A percentile compares a stretch with the other conserved stretches of the same genome.
phyloP scores from a whole-genome alignment of 108 stramenopile genomes.

The Skeletonema potamos region DNA sequence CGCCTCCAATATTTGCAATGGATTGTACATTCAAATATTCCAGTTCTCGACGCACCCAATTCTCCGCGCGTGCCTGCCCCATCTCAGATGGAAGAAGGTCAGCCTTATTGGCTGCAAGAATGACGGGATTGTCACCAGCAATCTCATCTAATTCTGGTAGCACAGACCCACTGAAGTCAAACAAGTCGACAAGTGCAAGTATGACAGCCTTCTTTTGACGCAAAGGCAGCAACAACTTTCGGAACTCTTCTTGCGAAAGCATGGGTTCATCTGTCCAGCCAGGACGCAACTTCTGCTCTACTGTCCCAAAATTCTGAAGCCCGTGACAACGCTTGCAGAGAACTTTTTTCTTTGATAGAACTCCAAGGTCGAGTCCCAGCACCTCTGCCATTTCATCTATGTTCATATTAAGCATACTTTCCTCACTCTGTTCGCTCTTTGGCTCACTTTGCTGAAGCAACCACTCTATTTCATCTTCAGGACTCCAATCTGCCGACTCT shows the following conservation, averaged over 20 bases:
- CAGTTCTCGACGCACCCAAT: constrained; percentile 88
- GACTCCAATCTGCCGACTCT: constrained; percentile 73
- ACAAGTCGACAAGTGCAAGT: constrained; percentile 84
- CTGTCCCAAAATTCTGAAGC: constrained; percentile 80
- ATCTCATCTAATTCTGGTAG: constrained; percentile 85
- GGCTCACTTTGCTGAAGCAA: constrained; percentile 62
- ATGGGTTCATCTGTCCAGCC: constrained; percentile 89
- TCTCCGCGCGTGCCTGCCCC: constrained; percentile 81
- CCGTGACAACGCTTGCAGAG: constrained; percentile 87
- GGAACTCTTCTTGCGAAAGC: constrained; percentile 80
- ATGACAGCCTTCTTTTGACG: constrained; percentile 76
- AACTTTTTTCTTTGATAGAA: constrained; percentile 67
- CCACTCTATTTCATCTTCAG: constrained; percentile 87
- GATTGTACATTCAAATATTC: constrained; percentile 82
- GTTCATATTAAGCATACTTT: constrained; percentile 44
- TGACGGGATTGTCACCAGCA: constrained; percentile 90
- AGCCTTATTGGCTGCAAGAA: constrained; percentile 88
- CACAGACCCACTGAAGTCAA: constrained; percentile 89
- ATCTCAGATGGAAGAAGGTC: constrained; percentile 84
- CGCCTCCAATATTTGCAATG: constrained; percentile 86
- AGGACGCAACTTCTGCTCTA: constrained; percentile 72
- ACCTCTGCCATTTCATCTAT: constrained; percentile 69
- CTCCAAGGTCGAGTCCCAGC: constrained; percentile 71
- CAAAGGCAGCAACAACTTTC: constrained; percentile 68
- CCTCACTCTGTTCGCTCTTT: constrained; percentile 17